Base-by-base conservation (phyloP, 78 protist species). In the Capsaspora owczarzaki region DNA sequence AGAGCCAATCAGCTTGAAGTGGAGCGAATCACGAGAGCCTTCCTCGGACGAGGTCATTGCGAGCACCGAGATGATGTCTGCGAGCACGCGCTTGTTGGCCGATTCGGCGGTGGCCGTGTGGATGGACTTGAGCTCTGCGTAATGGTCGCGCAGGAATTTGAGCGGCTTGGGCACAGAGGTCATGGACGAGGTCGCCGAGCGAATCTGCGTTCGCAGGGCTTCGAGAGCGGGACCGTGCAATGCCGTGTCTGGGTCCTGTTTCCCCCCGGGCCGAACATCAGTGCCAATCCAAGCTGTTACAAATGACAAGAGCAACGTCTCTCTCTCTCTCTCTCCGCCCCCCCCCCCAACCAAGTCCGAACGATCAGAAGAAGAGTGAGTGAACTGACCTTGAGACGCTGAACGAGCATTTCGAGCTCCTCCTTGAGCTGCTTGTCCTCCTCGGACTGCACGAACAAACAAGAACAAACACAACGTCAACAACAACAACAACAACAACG, bases 131-230 rank as follows among this genome's bases (percentile, higher is more conserved):
- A 96, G 78, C 2, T 78, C 38, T 20, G 20, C 42, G 77, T 87
- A 94, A 86, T 94, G 98, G 29, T 89, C 83, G 19, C 94, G 83
- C 33, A 96, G 63, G 79, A 96, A 97, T 87, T 97, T 97, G 87
- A 97, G 90, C 19, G 99, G 98, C 87, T 96, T 96, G 66, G 99
- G 98, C 16, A 95, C 98, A 14, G 96, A 89, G 1, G 98, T 96
- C 95, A 97, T 93, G 41, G 95, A 86, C 3, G 90, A 70, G 12
- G 99, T 96, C 1, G 95, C 51, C 25, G 89, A 46, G 29, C 88
- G 86, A 46, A 95, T 90, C 78, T 89, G 87, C 27, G 74, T 46
- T n/a, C 79, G 61, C 60, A 97, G 78, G 33, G 72, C 14, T 31
- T 76, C 85, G 43, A 93, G 53, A 19, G 93, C 91, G 29, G 66